Conservation (phyloP, 305 asterid genomes). For the Solanum hybrid region DNA sequence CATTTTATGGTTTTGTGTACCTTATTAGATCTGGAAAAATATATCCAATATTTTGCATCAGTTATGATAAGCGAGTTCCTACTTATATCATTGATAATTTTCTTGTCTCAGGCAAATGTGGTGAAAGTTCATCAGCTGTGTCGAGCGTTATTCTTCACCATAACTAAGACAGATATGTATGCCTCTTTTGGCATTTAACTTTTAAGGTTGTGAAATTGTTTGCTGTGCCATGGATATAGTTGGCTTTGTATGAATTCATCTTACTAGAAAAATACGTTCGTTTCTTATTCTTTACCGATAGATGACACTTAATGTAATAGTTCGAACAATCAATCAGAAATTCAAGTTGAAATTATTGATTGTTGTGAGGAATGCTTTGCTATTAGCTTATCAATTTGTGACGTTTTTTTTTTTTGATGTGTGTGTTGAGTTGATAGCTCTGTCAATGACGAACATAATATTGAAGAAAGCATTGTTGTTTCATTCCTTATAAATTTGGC, state of each 20-base stretch:
- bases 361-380: neutral
- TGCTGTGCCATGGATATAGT: neutral
- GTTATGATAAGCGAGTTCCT: neutral
- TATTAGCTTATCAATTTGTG: neutral
- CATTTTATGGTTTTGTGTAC: neutral
- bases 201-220: neutral
- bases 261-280: neutral
- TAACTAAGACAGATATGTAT: neutral
- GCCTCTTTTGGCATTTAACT: neutral
- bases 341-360: neutral
- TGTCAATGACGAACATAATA: neutral
- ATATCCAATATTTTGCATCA: neutral
- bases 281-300: neutral
- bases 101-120: neutral
- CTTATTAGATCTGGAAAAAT: neutral
- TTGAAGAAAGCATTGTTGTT: neutral
- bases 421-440: neutral
- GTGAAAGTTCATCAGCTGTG: neutral
- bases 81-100: neutral
- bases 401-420: neutral
- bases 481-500: neutral
- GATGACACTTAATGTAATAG: neutral
- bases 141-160: neutral
- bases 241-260: neutral
- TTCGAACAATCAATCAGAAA: neutral